A percentile compares a stretch with the other conserved stretches of the same genome.
Conservation (phyloP, 768 basidiomycete species). For the Agaricus subrufescens region DNA sequence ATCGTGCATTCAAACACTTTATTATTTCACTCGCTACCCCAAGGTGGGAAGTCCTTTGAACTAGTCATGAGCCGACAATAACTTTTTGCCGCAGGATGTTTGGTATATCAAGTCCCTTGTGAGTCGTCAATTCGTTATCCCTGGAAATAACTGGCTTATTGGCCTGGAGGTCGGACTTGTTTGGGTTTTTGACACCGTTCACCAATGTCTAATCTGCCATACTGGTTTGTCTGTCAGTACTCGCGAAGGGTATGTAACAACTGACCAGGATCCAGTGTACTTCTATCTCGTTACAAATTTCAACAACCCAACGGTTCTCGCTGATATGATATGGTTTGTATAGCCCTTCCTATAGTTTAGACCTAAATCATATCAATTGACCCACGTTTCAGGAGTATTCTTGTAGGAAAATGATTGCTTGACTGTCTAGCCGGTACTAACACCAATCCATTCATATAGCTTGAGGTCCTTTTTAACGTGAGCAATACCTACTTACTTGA, state of each 20-base stretch:
- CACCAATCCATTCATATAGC: conserved; percentile 21
- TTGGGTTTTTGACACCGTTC: conserved; percentile 46
- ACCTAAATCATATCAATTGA: conserved; percentile 1
- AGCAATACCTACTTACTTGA: conserved; percentile 9
- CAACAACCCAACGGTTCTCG: conserved; percentile 34
- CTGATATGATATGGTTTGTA: conserved; percentile 42
- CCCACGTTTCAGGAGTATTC: conserved; percentile 37
- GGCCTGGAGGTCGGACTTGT: conserved; percentile 38
- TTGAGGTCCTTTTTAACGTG: conserved; percentile 57
- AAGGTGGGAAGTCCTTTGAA: conserved; percentile 22
- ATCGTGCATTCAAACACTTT: conserved; percentile 53
- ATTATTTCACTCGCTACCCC: conserved; percentile 45
- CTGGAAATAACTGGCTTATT: background rate
- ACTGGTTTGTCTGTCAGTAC: conserved; percentile 28
- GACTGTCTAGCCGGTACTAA: background rate
- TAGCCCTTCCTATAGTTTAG: background rate
- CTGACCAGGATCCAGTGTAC: conserved; percentile 34
- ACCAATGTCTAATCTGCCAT: conserved; percentile 53
- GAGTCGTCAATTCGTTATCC: conserved; percentile 11
- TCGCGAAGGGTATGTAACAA: background rate
- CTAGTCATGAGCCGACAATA: conserved; percentile 9
- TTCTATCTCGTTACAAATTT: conserved; percentile 50
- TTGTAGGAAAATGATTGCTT: conserved; percentile 25
- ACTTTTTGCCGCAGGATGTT: conserved; percentile 27
- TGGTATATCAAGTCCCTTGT: conserved; percentile 52